A percentile compares a stretch with the other conserved stretches of the same genome.
These are phyloP conservation scores for Eucalyptus leucophloia DNA, from an alignment of 345 rosid genomes.

Conservation along the genomic window DNA sequence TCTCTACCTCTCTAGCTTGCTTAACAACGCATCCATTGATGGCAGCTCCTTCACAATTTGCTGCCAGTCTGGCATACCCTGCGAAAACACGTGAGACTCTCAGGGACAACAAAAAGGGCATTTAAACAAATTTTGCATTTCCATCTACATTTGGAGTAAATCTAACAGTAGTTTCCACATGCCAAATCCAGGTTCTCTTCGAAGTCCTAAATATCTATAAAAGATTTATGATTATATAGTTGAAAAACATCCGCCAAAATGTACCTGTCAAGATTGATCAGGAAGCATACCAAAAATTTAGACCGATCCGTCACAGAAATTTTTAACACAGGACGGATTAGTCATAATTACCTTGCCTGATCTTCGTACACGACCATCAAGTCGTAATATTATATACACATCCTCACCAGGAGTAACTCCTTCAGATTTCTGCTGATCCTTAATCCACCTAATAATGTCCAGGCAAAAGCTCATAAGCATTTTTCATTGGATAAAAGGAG, in stretches of 20 bases:
- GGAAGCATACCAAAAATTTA: neutral
- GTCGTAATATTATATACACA: conserved; percentile 74
- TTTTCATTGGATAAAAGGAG: neutral
- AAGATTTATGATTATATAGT: neutral
- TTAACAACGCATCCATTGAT: conserved; percentile 65
- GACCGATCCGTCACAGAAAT: neutral
- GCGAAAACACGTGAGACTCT: neutral
- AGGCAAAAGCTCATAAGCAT: neutral
- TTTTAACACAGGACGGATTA: neutral
- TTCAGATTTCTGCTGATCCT: conserved; percentile 82
- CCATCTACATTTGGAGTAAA: neutral
- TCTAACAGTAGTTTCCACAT: neutral
- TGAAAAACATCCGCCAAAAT: neutral
- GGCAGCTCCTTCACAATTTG: conserved; percentile 76
- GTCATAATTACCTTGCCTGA: conserved; percentile 59
- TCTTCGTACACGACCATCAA: conserved; percentile 97
- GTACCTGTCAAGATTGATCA: neutral
- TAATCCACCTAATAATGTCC: conserved; percentile 62
- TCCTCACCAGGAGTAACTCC: conserved; percentile 84
- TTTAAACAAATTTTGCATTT: neutral
- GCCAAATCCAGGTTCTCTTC: neutral
- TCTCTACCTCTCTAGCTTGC: conserved; percentile 76
- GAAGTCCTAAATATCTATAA: neutral
- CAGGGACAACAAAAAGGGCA: neutral
- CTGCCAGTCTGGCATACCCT: conserved; percentile 95